A percentile compares a stretch with the other conserved stretches of the same genome.
Conservation (phyloP, 306 rosid species). For the Malus fusca region DNA sequence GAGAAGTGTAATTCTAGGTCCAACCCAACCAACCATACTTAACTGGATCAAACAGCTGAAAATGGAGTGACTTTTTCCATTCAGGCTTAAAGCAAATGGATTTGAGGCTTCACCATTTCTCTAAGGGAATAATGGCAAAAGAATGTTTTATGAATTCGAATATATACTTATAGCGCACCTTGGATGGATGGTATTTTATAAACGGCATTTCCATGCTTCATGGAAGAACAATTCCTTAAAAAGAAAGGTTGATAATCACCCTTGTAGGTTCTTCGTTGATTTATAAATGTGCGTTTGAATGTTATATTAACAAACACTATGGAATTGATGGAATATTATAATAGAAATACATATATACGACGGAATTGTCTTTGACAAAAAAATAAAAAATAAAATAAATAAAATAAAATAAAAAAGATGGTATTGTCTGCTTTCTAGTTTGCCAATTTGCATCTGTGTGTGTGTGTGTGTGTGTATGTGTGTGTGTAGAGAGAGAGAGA, state of each 20-base stretch:
- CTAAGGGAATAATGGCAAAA: background rate
- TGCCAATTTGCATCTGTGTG: background rate
- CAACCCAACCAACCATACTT: background rate
- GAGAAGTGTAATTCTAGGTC: background rate
- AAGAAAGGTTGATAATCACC: background rate
- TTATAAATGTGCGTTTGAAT: background rate
- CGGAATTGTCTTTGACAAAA: no score
- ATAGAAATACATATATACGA: background rate
- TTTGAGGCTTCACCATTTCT: background rate
- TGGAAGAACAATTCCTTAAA: background rate
- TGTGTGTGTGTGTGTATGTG: no score
- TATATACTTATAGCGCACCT: background rate
- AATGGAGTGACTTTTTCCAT: background rate
- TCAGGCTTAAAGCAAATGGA: background rate
- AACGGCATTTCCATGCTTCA: background rate
- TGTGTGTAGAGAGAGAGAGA: no score
- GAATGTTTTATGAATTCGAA: background rate
- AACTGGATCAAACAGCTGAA: background rate
- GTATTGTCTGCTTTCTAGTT: background rate
- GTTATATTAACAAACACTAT: no score
- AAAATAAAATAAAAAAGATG: no score
- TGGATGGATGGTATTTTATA: background rate
- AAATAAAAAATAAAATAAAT: no score
- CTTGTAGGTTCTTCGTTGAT: background rate
- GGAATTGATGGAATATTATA: background rate